Percentiles rank a stretch among this genome's conserved stretches.
Conservation (phyloP, 495 filamentous ascomycete genomes). For the Elasticomyces elasticus region DNA sequence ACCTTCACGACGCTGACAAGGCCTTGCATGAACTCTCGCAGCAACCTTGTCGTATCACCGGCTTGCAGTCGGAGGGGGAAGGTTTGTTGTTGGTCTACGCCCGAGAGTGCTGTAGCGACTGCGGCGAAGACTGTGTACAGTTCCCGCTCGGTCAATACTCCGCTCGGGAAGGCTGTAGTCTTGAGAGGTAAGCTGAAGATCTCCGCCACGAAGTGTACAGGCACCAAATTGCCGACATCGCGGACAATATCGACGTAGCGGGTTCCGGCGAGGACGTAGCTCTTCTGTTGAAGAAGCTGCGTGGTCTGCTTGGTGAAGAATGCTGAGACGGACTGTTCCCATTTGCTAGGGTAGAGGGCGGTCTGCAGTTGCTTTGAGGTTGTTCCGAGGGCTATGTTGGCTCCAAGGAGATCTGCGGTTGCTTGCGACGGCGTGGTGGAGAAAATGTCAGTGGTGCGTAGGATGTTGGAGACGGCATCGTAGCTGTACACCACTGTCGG, state of each 20-base stretch:
- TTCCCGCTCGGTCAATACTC: constrained; percentile 47
- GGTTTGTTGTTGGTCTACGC: constrained; percentile 53
- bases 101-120: constrained; percentile 55
- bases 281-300: constrained; percentile 41
- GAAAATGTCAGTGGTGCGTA: constrained; percentile 43
- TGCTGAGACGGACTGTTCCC: constrained; percentile 40
- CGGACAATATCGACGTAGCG: constrained; percentile 56
- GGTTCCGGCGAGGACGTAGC: constrained; percentile 41
- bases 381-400: constrained; percentile 36
- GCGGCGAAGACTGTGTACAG: constrained; percentile 50
- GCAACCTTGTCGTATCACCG: constrained; percentile 24
- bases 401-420: constrained; percentile 44
- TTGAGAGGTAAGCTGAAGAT: constrained; percentile 57
- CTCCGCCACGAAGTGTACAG: constrained; percentile 50
- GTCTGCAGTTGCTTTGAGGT: constrained; percentile 41
- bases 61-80: constrained; percentile 51
- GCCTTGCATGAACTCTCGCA: constrained; percentile 27
- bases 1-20: constrained; percentile 24
- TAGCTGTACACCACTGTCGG: constrained; percentile 41
- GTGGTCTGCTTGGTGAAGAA: constrained; percentile 47
- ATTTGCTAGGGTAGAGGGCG: constrained; percentile 40
- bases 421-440: constrained; percentile 48
- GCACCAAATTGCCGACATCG: constrained; percentile 52
- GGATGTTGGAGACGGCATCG: constrained; percentile 38
- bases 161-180: constrained; percentile 48